Conservation (phyloP, 2,329 filamentous ascomycete species). For the Dryadomyces quercivorus region DNA sequence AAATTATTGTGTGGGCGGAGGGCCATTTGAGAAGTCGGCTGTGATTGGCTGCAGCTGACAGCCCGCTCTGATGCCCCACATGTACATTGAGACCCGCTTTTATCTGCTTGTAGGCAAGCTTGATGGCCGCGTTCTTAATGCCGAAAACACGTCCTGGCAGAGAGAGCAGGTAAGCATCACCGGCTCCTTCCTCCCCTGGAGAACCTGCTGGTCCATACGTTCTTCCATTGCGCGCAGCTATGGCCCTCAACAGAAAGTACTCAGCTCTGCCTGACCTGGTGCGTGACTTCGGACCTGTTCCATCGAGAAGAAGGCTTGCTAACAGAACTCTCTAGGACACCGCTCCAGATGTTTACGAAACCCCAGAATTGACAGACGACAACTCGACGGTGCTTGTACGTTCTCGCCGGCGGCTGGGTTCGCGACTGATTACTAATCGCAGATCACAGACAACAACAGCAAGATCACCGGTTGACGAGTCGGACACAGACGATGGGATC, state of each 20-base stretch:
- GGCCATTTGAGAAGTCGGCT: background rate
- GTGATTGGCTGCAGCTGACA: conserved; percentile 1
- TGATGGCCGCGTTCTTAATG: background rate
- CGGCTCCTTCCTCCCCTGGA: background rate
- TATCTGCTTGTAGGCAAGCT: background rate
- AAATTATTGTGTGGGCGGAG: conserved; percentile 4
- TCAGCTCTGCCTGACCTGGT: conserved; percentile 71
- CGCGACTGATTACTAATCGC: background rate
- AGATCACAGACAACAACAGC: conserved; percentile 37
- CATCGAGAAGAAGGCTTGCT: conserved; percentile 9
- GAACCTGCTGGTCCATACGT: background rate
- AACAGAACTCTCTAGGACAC: conserved; percentile 49
- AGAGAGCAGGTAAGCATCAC: background rate
- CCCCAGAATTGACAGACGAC: conserved; percentile 83
- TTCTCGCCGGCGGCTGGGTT: conserved; percentile 3
- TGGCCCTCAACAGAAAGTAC: conserved; percentile 73
- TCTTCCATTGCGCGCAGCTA: conserved; percentile 20
- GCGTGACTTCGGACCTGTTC: conserved; percentile 12
- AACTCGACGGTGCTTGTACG: conserved; percentile 71
- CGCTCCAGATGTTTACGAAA: conserved; percentile 93
- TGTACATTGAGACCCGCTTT: background rate
- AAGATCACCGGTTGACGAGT: conserved; percentile 49
- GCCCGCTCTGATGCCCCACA: background rate
- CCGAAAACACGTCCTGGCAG: background rate
- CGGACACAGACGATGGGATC: conserved; percentile 47